Percentiles rank a stretch among this genome's conserved stretches.
Conservation (phyloP, 306 rosid species). For the Malus sieversii region DNA sequence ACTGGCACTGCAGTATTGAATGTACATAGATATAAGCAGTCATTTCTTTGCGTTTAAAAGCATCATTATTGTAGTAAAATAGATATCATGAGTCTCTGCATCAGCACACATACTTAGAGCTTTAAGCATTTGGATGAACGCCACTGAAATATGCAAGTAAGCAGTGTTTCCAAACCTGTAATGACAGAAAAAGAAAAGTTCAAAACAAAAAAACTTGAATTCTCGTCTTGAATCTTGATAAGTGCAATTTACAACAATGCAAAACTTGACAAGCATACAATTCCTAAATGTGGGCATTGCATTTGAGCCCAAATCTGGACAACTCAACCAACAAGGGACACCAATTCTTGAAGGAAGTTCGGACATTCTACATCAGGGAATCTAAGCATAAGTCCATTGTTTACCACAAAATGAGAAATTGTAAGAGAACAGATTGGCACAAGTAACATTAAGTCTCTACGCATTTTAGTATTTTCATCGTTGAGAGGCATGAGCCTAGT, state of each 20-base stretch:
- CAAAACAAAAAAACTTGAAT: background rate
- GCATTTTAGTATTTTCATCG: background rate
- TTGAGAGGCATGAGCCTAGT: background rate
- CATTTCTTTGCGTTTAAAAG: background rate
- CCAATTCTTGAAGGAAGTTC: background rate
- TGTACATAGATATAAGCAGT: constrained; percentile 14
- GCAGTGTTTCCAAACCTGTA: constrained; percentile 98
- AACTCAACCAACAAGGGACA: background rate
- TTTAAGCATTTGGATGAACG: constrained; percentile 99
- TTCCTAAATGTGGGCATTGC: background rate
- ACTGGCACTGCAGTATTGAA: constrained; percentile 80
- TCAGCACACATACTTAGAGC: constrained; percentile 62
- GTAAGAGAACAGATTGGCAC: background rate
- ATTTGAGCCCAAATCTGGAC: background rate
- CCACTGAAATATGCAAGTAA: constrained; percentile 92
- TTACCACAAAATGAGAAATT: background rate
- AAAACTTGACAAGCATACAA: background rate
- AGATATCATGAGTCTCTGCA: background rate
- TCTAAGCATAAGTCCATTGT: background rate
- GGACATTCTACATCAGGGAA: background rate
- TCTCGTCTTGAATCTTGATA: background rate
- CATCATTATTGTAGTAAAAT: background rate
- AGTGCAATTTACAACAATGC: background rate
- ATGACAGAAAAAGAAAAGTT: constrained; percentile 1
- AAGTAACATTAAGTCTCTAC: background rate